Base-by-base conservation (phyloP, 805 yeast genomes). In the Zygoascus biomembranicola region DNA sequence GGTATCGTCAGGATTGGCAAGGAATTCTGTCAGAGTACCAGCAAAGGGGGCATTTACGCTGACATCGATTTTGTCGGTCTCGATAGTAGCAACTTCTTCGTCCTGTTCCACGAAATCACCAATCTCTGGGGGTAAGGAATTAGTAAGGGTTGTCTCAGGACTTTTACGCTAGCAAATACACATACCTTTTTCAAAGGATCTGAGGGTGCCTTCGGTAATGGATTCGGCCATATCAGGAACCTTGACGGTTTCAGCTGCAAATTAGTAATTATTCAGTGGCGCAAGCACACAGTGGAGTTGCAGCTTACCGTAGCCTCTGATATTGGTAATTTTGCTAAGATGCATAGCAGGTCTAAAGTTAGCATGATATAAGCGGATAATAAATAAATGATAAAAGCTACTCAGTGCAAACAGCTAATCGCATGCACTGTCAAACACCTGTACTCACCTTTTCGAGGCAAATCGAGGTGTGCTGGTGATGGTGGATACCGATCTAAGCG, bases 211-310 rank as follows among this genome's bases (percentile, higher is more conserved):
- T 72, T 94, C 99, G 43, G 97, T 88, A 67, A 94, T 85, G 50
- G 97, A 90, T 74, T 94, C 99, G 45, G 99, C 98, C 97, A 94
- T 90, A 60, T 88, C 95, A 49, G 99, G 99, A 20, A 94, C 98
- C 71, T 90, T 87, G 51, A 92, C 95, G 49, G 66, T 63, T 54
- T 70, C 68, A 55, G 73, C 72, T 28, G 16, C 5, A 16, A 11
- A 46, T 46, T 46, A 46, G 49, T 32, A 31, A 46, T 32, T 16
- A 43, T 14, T 13, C 20, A 19, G 18, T 18, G 14, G 18, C 18
- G 9, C 4, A n/a, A 3, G 14, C 45, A 37, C 18, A 37, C 42
- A 16, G 3, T 14, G 18, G 18, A 16, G n/a, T 8, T 8, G 10
- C 26, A 4, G 53, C 58, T 31, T 53, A 52, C 58, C 59, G 49